Evolutionary conservation across 306 rosid genomes (phyloP).

Genomic region (Quercus robur): DNA sequence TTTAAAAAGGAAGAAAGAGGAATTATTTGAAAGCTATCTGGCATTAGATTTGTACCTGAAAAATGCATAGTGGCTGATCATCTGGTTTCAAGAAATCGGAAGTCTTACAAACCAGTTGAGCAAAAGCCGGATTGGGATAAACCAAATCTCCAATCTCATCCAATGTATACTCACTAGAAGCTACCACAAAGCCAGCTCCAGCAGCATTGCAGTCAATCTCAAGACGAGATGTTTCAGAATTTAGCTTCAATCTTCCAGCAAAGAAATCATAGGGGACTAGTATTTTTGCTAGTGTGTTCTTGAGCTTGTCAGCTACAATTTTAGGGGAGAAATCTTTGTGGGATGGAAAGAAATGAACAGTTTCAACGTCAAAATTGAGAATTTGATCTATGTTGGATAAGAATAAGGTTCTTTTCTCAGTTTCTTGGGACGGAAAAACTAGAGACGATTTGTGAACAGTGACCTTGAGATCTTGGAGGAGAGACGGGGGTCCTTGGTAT

Average conservation of each 20-base stretch:
- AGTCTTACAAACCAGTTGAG: conserved; percentile 41
- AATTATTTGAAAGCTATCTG: too few species aligned
- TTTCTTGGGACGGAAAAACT: conserved; percentile 49
- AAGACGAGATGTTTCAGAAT: conserved; percentile 33
- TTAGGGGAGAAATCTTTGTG: conserved; percentile 42
- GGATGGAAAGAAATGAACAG: conserved; percentile 58
- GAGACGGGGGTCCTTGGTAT: conserved; percentile 7
- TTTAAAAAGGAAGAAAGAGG: too few species aligned
- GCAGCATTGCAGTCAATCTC: conserved; percentile 60
- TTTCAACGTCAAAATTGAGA: conserved; percentile 60
- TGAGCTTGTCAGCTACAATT: conserved; percentile 33
- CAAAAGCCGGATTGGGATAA: conserved; percentile 71
- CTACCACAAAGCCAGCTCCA: conserved; percentile 70
- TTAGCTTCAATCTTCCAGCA: conserved; percentile 57
- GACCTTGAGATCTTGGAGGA: conserved; percentile 49
- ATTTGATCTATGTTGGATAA: conserved; percentile 76
- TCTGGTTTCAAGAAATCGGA: conserved; percentile 39
- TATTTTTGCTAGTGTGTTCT: conserved; percentile 33
- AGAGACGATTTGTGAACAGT: conserved; percentile 36
- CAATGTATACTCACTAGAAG: conserved; percentile 46
- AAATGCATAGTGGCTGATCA: conserved; percentile 46
- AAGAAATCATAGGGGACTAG: conserved; percentile 59
- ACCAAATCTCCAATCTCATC: conserved; percentile 63
- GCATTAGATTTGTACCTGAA: conserved; percentile 46
- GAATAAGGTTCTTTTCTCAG: conserved; percentile 45